Evolutionary conservation across 768 basidiomycete genomes (phyloP).

Genomic region (Lactifluus piperatus): DNA sequence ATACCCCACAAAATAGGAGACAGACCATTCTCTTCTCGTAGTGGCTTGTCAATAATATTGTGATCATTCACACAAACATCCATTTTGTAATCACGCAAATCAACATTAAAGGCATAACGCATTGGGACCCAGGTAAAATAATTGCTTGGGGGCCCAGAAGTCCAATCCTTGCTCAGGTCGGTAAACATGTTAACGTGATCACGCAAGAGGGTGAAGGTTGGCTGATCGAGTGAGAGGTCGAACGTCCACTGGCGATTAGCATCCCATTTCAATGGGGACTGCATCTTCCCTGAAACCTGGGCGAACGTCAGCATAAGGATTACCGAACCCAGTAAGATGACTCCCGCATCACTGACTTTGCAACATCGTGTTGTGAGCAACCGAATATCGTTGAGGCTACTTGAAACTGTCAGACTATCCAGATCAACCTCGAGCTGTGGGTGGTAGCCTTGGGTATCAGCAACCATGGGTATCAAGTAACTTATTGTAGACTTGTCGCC

Average conservation of each 20-base stretch:
- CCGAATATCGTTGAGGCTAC: slow-evolving; percentile 82
- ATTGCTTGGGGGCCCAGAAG: slow-evolving; percentile 69
- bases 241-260: slow-evolving; percentile 71
- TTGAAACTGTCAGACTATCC: slow-evolving; percentile 65
- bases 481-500: slow-evolving; percentile 80
- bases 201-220: slow-evolving; percentile 69
- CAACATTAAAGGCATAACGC: slow-evolving; percentile 60
- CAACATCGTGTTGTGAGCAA: slow-evolving; percentile 72
- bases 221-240: slow-evolving; percentile 59
- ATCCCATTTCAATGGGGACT: slow-evolving; percentile 79
- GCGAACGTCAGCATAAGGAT: neutral
- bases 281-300: slow-evolving; percentile 65
- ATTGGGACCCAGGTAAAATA: slow-evolving; percentile 80
- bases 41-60: slow-evolving; percentile 90
- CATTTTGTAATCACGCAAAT: slow-evolving; percentile 66
- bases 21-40: slow-evolving; percentile 77
- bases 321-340: neutral
- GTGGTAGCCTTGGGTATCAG: slow-evolving; percentile 65
- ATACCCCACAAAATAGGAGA: slow-evolving; percentile 6
- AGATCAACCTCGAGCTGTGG: slow-evolving; percentile 75
- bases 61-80: slow-evolving; percentile 89
- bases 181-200: slow-evolving; percentile 94
- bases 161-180: slow-evolving; percentile 92
- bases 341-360: slow-evolving; percentile 39
- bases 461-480: slow-evolving; percentile 78